These are phyloP conservation scores for Usnea hakonensis DNA, from an alignment of 495 filamentous ascomycete genomes.

Conservation along the genomic window DNA sequence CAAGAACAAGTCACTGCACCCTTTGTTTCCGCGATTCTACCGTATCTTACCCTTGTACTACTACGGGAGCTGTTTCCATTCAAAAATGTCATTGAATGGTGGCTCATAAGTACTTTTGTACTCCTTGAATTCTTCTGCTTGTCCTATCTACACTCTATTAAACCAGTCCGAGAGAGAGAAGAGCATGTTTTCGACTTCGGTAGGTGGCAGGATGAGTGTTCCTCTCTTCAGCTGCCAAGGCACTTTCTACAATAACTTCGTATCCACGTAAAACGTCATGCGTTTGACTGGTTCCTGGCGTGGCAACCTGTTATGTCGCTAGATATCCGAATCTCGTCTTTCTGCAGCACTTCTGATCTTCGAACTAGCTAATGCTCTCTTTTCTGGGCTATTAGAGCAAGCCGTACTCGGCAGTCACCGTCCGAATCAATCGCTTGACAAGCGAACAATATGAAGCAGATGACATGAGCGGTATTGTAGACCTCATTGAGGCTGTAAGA, in stretches of 20 bases:
- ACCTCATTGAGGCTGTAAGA: slow-evolving; percentile 87
- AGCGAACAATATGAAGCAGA: slow-evolving; percentile 84
- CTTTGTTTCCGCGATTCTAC: neutral
- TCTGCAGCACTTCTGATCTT: neutral
- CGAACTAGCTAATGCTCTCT: slow-evolving; percentile 14
- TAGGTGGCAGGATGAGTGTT: slow-evolving; percentile 7
- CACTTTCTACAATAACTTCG: neutral
- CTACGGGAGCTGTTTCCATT: neutral
- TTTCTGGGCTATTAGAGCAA: slow-evolving; percentile 56
- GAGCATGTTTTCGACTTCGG: slow-evolving; percentile 25
- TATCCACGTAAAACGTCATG: neutral
- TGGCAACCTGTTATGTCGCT: neutral
- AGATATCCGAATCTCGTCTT: slow-evolving; percentile 8
- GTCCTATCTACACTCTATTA: neutral
- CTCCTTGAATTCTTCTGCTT: neutral
- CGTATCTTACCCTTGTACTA: neutral
- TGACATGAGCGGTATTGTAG: slow-evolving; percentile 83
- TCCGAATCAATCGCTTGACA: slow-evolving; percentile 86
- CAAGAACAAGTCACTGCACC: no score
- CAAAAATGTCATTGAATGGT: neutral
- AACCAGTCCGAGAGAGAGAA: neutral
- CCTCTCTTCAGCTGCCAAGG: neutral
- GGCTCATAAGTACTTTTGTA: neutral
- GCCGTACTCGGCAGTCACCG: slow-evolving; percentile 88
- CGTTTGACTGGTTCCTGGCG: neutral